Base-by-base conservation (phyloP, 2,329 filamentous ascomycete genomes). In the Neofusicoccum sp. region DNA sequence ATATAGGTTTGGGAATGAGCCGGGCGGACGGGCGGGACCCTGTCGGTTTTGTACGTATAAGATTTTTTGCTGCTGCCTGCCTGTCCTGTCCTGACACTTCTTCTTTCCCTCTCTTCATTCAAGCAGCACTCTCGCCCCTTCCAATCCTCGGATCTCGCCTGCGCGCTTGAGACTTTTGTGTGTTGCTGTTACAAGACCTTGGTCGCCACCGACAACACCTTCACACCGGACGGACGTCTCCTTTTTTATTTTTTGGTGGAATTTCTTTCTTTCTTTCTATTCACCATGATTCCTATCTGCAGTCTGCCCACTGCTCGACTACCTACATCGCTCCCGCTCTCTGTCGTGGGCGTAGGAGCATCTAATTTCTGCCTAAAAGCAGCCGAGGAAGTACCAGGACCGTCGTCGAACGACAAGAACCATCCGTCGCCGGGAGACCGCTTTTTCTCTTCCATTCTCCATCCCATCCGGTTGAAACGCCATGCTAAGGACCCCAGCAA, bases 231-330 rank as follows among this genome's bases (percentile, higher is more conserved):
- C 22, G 22, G 22, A 22, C 22, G 22, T 2, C 22, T 28, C n/a
- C 28, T 49, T 34, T 49, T 12, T 12, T 6, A 49, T 22, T 16
- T 6, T 45, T 50, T 37, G 22, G 22, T 36, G 41, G 16, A n/a
- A 36, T 22, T 50, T 36, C 14, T 36, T 33, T 4, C 3, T 36
- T 33, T 47, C 29, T 45, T 45, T 31, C 11, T 22, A 22, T 43
- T 43, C 41, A 36, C 45, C 54, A 58, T 58, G 54, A 58, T 58
- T 29, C 54, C 54, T 37, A 58, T 58, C 54, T 47, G 54, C 54
- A 58, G 54, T 41, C 31, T 58, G 36, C 54, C 54, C 8, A 47
- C 54, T 3, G 12, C 54, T 12, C 54, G 31, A 41, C 11, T 56
- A 7, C 36, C 36, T 4, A n/a, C 37, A 16, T 45, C 29, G 14